Conservation (phyloP, 2,329 filamentous ascomycete genomes). For the Colletotrichum orbiculare region DNA sequence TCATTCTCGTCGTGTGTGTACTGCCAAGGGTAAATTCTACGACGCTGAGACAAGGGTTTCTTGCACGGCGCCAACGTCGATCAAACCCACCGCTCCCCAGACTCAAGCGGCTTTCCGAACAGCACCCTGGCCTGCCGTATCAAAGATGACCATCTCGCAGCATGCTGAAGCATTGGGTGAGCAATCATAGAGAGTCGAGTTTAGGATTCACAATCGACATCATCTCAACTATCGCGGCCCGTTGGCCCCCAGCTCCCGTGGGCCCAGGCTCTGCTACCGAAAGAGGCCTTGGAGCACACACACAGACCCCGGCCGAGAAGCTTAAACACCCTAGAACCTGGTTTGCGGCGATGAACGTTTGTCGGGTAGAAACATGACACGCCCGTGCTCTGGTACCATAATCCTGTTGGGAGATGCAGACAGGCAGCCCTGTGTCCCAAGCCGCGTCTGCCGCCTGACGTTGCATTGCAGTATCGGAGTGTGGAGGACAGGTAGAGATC, state of each 20-base stretch:
- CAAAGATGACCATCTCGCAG: no score
- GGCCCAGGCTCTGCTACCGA: constrained; percentile 21
- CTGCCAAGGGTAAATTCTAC: neutral
- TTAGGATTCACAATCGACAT: no score
- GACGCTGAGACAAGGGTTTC: constrained; percentile 14
- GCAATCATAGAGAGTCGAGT: no score
- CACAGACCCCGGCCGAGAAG: constrained; percentile 15
- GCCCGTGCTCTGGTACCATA: neutral
- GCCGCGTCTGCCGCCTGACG: no score
- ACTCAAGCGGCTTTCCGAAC: neutral
- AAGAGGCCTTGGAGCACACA: neutral
- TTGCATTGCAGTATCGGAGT: neutral
- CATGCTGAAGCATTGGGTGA: no score
- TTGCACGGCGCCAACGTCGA: constrained; percentile 11
- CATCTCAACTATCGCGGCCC: no score
- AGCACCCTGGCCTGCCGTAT: neutral
- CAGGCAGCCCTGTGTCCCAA: no score
- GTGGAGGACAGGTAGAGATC: constrained; percentile 12
- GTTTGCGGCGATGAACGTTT: constrained; percentile 29
- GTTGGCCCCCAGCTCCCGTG: neutral
- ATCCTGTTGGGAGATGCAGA: neutral
- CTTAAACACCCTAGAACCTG: constrained; percentile 12
- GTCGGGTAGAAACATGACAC: constrained; percentile 29
- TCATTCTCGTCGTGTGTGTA: no score
- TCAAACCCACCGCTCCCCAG: constrained; percentile 24